Evolutionary conservation across 2,329 filamentous ascomycete species (phyloP), one percentile per base, ranked within the genome.

Genomic region (Orbilia ellipsospora): DNA sequence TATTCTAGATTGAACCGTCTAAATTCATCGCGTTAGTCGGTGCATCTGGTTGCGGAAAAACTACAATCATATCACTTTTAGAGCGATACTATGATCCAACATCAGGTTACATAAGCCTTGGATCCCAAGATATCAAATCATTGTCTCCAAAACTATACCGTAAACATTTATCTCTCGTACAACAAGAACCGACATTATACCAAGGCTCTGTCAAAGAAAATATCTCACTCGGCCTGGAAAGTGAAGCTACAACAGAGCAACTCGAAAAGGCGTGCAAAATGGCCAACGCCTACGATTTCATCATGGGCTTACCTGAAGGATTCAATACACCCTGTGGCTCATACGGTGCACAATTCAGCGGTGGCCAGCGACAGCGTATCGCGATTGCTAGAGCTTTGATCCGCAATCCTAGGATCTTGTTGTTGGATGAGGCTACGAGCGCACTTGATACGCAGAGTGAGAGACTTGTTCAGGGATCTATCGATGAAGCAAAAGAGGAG

Each of bases 341-440:
- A 66, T 86, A 87, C 56, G 91, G 90, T 15, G 87, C 90, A 0
- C 87, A 86, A 0, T 83, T 92, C 3, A 90, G 88, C 0, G 90
- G 90, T n/a, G 90, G 90, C 0, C 90, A 92, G 82, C 89, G 90
- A 77, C 90, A 92, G 82, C 87, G 90, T 16, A 82, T 92, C 6
- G 87, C 88, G 10, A 91, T 92, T 68, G 90, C 90, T 0, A 85
- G 90, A 2, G 90, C 90, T 0, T 84, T 92, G 0, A 86, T 90
- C 1, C 85, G 90, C 1, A 83, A 87, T n/a, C 90, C 90, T 0
- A 84, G 87, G 55, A 83, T 92, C 2, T 81, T 92, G 55, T 85
- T 93, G 4, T 85, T 93, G 3, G 90, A 93, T 80, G 91, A 93
- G 82, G 90, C 90, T 2, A 93, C 91, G 0, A 89, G 87, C 66